A percentile compares a stretch with the other conserved stretches of the same genome.
Evolutionary conservation across 2,329 filamentous ascomycete genomes (phyloP).

Genomic region (Fusarium verticillioides): DNA sequence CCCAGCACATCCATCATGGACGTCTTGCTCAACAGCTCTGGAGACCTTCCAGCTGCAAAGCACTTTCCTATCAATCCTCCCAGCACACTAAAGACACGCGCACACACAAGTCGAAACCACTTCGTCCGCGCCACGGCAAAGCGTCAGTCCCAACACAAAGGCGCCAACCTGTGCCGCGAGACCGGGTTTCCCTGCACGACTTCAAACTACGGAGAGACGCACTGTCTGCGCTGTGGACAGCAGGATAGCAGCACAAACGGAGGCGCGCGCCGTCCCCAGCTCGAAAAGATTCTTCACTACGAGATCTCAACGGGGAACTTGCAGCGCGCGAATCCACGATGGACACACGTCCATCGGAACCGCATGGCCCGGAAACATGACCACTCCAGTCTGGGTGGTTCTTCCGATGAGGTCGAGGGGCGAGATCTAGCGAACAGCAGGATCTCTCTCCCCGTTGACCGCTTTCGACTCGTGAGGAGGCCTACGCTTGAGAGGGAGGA

Average conservation of each 20-base stretch:
- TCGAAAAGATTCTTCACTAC: conserved; percentile 39
- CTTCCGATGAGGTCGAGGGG: conserved; percentile 47
- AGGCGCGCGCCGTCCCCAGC: conserved; percentile 33
- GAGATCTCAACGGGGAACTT: conserved; percentile 8
- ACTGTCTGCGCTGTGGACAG: conserved; percentile 31
- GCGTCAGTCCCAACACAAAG: conserved; percentile 41
- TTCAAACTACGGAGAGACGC: background rate
- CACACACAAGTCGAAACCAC: conserved; percentile 43
- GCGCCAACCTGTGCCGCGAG: conserved; percentile 35
- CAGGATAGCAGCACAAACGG: conserved; percentile 10
- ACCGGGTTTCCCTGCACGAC: conserved; percentile 38
- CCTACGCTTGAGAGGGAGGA: conserved; percentile 60
- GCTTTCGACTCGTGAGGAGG: conserved; percentile 47
- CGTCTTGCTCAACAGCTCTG: conserved; percentile 33
- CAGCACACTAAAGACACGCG: conserved; percentile 19
- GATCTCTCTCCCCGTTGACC: conserved; percentile 53
- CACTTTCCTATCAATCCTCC: conserved; percentile 28
- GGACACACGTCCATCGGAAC: conserved; percentile 11
- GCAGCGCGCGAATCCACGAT: conserved; percentile 23
- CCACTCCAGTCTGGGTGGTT: conserved; percentile 1
- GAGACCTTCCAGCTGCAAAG: conserved; percentile 37
- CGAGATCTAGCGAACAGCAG: conserved; percentile 50
- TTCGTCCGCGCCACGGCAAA: conserved; percentile 49
- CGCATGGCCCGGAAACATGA: conserved; percentile 29
- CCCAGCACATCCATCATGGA: conserved; percentile 37